Percentiles rank a stretch among this genome's conserved stretches.
phyloP scores from a whole-genome alignment of 768 basidiomycete species.

The Kwoniella dendrophila region DNA sequence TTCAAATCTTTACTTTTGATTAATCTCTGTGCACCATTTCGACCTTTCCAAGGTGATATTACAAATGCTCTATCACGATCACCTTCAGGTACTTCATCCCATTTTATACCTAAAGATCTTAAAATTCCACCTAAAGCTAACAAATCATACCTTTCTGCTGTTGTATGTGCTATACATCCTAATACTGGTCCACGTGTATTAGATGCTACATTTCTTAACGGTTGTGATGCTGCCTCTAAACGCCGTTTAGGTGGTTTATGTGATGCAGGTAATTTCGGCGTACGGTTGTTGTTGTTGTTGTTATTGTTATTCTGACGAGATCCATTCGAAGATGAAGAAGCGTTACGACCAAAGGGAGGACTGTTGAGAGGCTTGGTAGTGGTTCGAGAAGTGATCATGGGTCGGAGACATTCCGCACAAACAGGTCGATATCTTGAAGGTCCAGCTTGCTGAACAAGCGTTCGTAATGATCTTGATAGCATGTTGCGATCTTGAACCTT shows the following conservation, averaged over 20 bases:
- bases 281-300: slow-evolving; percentile 2
- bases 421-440: slow-evolving; percentile 7
- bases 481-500: not conserved
- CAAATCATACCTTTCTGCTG: slow-evolving; percentile 79
- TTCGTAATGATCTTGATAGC: slow-evolving; percentile 13
- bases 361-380: not conserved
- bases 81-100: slow-evolving; percentile 53
- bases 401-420: slow-evolving; percentile 12
- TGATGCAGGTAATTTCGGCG: slow-evolving; percentile 28
- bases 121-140: slow-evolving; percentile 60
- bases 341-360: not conserved
- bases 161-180: slow-evolving; percentile 79
- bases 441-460: slow-evolving; percentile 11
- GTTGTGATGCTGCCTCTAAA: slow-evolving; percentile 79
- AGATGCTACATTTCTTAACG: slow-evolving; percentile 82
- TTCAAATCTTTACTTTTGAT: slow-evolving; percentile 35
- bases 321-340: slow-evolving; percentile 9
- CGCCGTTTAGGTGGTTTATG: slow-evolving; percentile 62
- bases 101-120: slow-evolving; percentile 41
- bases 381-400: not conserved
- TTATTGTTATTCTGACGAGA: slow-evolving; percentile 6
- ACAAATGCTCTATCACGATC: slow-evolving; percentile 48
- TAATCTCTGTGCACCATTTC: slow-evolving; percentile 39
- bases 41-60: slow-evolving; percentile 51
- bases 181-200: slow-evolving; percentile 79